Base-by-base conservation (phyloP, 768 basidiomycete genomes). In the Panellus pusillus region DNA sequence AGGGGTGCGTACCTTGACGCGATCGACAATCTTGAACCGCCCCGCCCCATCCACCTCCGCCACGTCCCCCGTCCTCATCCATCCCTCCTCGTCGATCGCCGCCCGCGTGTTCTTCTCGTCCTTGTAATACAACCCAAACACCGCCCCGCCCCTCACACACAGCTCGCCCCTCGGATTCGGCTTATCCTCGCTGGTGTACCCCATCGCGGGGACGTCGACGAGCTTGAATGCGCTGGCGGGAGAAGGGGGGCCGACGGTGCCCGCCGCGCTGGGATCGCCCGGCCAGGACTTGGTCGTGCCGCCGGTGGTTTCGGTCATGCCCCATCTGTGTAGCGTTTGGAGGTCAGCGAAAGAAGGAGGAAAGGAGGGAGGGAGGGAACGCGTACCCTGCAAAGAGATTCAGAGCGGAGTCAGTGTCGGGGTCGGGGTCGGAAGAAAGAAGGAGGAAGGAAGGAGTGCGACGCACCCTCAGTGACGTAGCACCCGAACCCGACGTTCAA, bases 1-100 rank as follows among this genome's bases (percentile, higher is more conserved):
- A 14, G 7, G n/a, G n/a, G n/a, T n/a, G n/a, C 78, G 32, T 36
- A 86, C 89, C 81, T 99, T 99, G 68, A 98, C 84, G 51, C 97
- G 83, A 72, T 99, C 97, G 50, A 99, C 81, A 67, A 99, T 94
- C 73, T 80, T 90, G 65, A 98, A 66, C 24, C 96, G 84, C 13
- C 95, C 94, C 39, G 65, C 71, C 0, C 74, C 65, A 65, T 98
- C 97, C 41, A 98, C 77, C 61, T 84, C 81, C 9, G 81, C 96
- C 57, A 98, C 82, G 66, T 95, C 93, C 37, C 93, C 91, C 5
- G 91, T 92, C 69, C 91, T 92, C 50, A 95, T 65, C 93, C 94
- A 99, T 4, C 93, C 95, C 54, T 95, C 91, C 2, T 80, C 79
- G 65, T 94, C 93, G 45, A 98, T 65, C 2, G 91, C 75, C 52